Conservation (phyloP, 2,329 filamentous ascomycete species). For the Chalaropsis thielavioides region DNA sequence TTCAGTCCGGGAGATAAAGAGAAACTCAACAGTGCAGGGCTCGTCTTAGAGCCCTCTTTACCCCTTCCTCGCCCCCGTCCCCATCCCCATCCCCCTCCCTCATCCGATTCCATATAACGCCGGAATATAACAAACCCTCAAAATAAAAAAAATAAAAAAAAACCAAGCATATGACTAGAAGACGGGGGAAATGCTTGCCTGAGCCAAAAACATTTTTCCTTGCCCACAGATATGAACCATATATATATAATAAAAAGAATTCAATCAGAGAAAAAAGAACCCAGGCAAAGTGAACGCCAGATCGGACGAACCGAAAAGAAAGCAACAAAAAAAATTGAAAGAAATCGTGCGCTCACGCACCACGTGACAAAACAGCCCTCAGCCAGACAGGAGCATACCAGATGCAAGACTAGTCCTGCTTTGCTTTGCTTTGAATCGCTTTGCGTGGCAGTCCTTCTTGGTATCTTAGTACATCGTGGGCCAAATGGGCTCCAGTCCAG, state of each 20-base stretch:
- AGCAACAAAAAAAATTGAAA: conserved; percentile 15
- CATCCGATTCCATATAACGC: background rate
- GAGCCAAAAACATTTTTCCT: background rate
- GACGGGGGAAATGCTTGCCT: background rate
- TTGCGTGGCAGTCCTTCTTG: background rate
- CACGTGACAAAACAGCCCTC: background rate
- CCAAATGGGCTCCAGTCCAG: conserved; percentile 19
- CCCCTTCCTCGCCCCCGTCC: background rate
- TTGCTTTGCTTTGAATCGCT: background rate
- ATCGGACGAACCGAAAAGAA: conserved; percentile 19
- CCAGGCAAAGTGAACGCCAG: conserved; percentile 11
- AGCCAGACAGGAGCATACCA: background rate
- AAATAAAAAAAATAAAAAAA: conserved; percentile 4
- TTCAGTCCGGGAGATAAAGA: conserved; percentile 10
- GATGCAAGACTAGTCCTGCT: background rate
- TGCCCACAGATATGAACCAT: background rate
- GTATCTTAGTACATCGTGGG: background rate
- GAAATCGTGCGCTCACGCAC: background rate
- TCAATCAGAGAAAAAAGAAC: conserved; percentile 12
- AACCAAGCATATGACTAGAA: background rate
- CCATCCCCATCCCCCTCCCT: background rate
- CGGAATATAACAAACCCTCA: conserved; percentile 1
- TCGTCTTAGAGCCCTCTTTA: conserved; percentile 7
- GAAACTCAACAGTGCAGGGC: background rate
- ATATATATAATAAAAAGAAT: conserved; percentile 9